Evolutionary conservation across 345 rosid species (phyloP).

Genomic region (Syzygium aromaticum): DNA sequence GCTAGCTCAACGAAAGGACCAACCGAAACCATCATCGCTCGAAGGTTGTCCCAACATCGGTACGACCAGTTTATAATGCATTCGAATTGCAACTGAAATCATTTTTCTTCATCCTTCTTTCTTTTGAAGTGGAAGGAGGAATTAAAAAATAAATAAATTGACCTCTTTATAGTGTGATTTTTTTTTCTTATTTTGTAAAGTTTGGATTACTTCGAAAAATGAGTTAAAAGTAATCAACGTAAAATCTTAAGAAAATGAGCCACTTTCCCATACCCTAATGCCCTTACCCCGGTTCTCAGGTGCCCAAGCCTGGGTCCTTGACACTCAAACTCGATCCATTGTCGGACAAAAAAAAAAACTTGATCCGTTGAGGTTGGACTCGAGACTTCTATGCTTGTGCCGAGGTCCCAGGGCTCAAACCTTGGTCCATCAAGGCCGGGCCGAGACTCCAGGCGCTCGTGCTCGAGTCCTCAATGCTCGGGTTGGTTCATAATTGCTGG

Average conservation of each 20-base stretch:
- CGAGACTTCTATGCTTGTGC: fast-evolving
- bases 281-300: fast-evolving
- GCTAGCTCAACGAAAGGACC: not conserved
- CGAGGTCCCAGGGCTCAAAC: too few species aligned
- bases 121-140: not conserved
- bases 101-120: not conserved
- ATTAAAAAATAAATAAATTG: too few species aligned
- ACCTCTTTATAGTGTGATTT: too few species aligned
- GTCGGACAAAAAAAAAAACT: too few species aligned
- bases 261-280: not conserved
- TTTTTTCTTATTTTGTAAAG: too few species aligned
- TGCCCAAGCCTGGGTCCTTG: not conserved
- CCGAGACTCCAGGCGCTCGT: too few species aligned
- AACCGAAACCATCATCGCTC: not conserved
- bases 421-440: too few species aligned
- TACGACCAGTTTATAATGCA: not conserved
- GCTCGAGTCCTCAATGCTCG: too few species aligned
- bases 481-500: too few species aligned
- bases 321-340: too few species aligned
- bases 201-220: not conserved
- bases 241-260: too few species aligned
- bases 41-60: not conserved
- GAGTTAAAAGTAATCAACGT: not conserved
- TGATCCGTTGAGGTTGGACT: fast-evolving
- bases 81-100: not conserved